phyloP scores from a whole-genome alignment of 805 yeast genomes.

The Zygosaccharomyces gambellarensis region DNA sequence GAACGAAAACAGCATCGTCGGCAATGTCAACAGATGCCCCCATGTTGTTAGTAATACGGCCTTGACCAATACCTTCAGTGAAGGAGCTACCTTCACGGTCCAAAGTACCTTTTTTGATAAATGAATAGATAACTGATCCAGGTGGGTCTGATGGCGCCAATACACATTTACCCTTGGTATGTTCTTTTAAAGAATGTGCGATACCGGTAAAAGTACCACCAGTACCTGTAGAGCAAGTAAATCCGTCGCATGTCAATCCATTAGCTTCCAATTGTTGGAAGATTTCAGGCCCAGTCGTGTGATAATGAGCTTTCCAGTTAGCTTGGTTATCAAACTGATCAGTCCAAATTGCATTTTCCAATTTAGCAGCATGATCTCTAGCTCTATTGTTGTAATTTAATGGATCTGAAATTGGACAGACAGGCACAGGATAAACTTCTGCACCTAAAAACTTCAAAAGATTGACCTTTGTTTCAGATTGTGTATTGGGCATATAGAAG shows the following conservation, averaged over 20 bases:
- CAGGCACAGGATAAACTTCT: constrained; percentile 85
- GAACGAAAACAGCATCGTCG: constrained; percentile 75
- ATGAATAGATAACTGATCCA: constrained; percentile 79
- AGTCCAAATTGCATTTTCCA: constrained; percentile 85
- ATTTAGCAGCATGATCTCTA: constrained; percentile 68
- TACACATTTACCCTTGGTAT: constrained; percentile 56
- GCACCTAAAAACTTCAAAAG: constrained; percentile 74
- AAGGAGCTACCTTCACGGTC: constrained; percentile 79
- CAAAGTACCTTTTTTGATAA: constrained; percentile 65
- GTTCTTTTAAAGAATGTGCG: constrained; percentile 69
- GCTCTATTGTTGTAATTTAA: constrained; percentile 86
- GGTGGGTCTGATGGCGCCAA: constrained; percentile 88
- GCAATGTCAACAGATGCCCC: constrained; percentile 63
- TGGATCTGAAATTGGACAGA: constrained; percentile 76
- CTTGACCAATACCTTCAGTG: constrained; percentile 96
- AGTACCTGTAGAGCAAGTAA: constrained; percentile 88
- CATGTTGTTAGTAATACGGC: constrained; percentile 82
- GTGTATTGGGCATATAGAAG: constrained; percentile 89
- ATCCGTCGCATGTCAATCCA: constrained; percentile 57
- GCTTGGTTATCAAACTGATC: constrained; percentile 88
- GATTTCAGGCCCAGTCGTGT: constrained; percentile 89
- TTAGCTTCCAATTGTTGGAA: constrained; percentile 74
- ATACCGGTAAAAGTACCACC: constrained; percentile 91
- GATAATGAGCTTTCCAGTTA: constrained; percentile 82
- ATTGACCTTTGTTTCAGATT: constrained; percentile 73